Evolutionary conservation across 352 stramenopile genomes (phyloP), one percentile per base, ranked within the genome.

Genomic region (Discostella stelligera): DNA sequence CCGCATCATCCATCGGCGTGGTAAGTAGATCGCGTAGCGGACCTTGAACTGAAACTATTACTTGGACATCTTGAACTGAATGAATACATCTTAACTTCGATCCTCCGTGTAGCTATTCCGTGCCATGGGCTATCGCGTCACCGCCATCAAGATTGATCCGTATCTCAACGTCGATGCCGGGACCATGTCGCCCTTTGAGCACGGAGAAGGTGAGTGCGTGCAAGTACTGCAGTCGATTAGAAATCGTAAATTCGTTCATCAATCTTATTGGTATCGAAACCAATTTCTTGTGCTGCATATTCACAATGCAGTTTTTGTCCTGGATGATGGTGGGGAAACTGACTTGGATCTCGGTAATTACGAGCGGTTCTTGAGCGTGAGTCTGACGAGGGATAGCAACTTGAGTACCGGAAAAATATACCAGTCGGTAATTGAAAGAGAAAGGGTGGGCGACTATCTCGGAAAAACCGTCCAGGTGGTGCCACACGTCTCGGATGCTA

Each of bases 91-190:
- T 14, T 32, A 44, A 44, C 2, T 10, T 44, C 11, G 11, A 44
- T 44, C 7, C 37, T 13, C 37, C 27, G 5, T 25, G n/a, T 8
- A 61, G 53, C 89, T 99, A 79, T 94, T 99, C 70, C 98, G 98
- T 81, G 93, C 95, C 61, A 95, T 95, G 86, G 95, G 96, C 5
- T 87, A 98, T 70, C 89, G 92, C 68, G 96, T 98, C 50, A 99
- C 97, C 48, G 87, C 94, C 23, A 94, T 99, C 82, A 99, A 99
- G 90, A 99, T 99, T 83, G 97, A 99, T 87, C 97, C 97, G 46
- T 99, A 99, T 90, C 91, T 99, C n/a, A 99, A 98, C 89, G 97
- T 95, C 60, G 97, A 99, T 88, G 97, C 97, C 53, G 96, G 97
- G 46, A 98, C 95, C 59, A 84, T 74, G 62, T 74, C 63, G 14